These are phyloP conservation scores for Pseudocercospora musae DNA, from an alignment of 2,329 filamentous ascomycete genomes.

Conservation along the genomic window DNA sequence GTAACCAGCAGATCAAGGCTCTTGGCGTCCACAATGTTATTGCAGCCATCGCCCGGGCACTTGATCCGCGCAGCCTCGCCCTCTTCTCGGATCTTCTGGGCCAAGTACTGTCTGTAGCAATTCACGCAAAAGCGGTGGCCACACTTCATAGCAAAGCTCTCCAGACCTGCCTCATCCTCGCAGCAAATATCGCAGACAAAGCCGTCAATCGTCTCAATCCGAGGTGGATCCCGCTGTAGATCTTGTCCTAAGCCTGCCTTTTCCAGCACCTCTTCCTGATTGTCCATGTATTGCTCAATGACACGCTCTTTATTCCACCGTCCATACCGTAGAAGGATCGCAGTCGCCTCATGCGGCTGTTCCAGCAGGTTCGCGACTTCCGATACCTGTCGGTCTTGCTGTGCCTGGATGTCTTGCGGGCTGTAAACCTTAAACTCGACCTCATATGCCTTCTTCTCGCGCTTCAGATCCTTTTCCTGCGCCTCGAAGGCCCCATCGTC, in stretches of 20 bases:
- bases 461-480: constrained; percentile 69
- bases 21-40: constrained; percentile 84
- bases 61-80: constrained; percentile 93
- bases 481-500: constrained; percentile 57
- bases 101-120: constrained; percentile 88
- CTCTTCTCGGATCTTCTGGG: constrained; percentile 90
- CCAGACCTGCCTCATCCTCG: constrained; percentile 72
- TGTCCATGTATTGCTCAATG: constrained; percentile 96
- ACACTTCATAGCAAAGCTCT: constrained; percentile 92
- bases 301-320: constrained; percentile 96
- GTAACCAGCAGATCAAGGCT: constrained; percentile 75
- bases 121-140: constrained; percentile 88
- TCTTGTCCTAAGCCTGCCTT: constrained; percentile 74
- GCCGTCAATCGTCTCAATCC: constrained; percentile 66
- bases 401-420: constrained; percentile 74
- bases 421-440: constrained; percentile 79
- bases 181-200: constrained; percentile 96
- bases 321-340: constrained; percentile 83
- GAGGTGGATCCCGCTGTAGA: constrained; percentile 56
- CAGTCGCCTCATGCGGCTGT: constrained; percentile 81
- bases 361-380: constrained; percentile 91
- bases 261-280: constrained; percentile 73
- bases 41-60: constrained; percentile 84
- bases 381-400: constrained; percentile 81
- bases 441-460: constrained; percentile 72